A percentile compares a stretch with the other conserved stretches of the same genome.
Evolutionary conservation across 2,329 filamentous ascomycete genomes (phyloP).

Genomic region (Colletotrichum sp.): DNA sequence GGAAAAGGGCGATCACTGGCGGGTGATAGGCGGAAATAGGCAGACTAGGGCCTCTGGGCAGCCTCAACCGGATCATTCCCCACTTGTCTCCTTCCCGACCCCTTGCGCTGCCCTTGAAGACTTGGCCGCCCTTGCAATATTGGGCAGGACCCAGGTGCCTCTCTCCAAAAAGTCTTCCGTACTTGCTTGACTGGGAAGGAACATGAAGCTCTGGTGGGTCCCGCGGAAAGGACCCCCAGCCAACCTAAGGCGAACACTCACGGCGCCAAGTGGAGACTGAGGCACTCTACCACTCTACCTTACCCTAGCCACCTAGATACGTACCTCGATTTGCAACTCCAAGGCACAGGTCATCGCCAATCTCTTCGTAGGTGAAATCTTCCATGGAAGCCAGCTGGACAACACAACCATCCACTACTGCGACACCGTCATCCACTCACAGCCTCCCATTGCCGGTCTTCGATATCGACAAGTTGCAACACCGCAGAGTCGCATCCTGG

Average conservation of each 20-base stretch:
- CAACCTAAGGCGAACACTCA: background rate
- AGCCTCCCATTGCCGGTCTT: background rate
- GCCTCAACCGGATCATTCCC: conserved; percentile 3
- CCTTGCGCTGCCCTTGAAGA: background rate
- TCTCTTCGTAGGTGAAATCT: background rate
- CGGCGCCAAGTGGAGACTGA: background rate
- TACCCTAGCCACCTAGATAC: background rate
- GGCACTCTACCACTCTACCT: background rate
- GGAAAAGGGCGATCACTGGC: background rate
- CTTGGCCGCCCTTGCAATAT: background rate
- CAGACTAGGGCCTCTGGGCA: background rate
- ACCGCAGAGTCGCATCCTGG: conserved; percentile 10
- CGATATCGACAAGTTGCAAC: background rate
- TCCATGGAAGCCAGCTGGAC: background rate
- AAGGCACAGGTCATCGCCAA: background rate
- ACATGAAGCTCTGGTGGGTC: background rate
- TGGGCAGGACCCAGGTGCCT: background rate
- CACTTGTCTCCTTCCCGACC: background rate
- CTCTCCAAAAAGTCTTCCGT: background rate
- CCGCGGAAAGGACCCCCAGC: background rate
- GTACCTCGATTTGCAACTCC: background rate
- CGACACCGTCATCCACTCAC: background rate
- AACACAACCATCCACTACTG: background rate
- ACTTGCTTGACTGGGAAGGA: background rate
- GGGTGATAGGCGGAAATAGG: background rate